Evolutionary conservation across 768 basidiomycete genomes (phyloP), one percentile per base, ranked within the genome.

Genomic region (Lactarius hengduanensis): DNA sequence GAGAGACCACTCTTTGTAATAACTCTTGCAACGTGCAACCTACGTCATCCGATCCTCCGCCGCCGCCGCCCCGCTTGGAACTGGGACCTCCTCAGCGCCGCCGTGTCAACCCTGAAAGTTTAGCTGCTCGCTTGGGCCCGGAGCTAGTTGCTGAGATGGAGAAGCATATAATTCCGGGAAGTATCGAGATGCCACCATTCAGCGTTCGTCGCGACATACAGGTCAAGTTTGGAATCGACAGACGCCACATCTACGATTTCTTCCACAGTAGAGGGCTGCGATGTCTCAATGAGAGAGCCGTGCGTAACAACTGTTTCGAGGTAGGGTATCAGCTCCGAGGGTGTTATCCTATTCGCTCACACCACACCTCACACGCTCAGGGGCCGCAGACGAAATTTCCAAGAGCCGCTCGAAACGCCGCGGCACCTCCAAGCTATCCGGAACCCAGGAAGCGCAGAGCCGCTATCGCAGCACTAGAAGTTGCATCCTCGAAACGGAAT

Each of bases 181-280:
- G 84, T 53, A 77, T 74, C 32, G 88, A 90, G 72, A 92, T 92
- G 90, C 90, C 90, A 8, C 83, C 85, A 11, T 92, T 90, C 71
- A 80, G 84, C 9, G 78, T 86, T 61, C 82, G 89, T 63, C 87
- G 86, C 69, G 86, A 85, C 66, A 83, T 91, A 40, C 89, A 91
- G 75, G 82, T 86, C 72, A 83, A 86, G 56, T 89, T 88, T 74
- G 80, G 79, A 66, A 86, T 89, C 65, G 89, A 91, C 73, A 80
- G 89, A 69, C 78, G 89, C 70, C 89, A 89, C 70, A 85, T 91
- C 69, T 91, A 91, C 73, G 89, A 91, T 75, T 90, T 90, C 74
- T 90, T 89, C 76, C 89, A 90, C 75, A 82, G 80, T 71, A 78
- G 80, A 71, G 83, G 80, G 63, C 64, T 75, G 38, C 72, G 75